Evolutionary conservation across 2,329 filamentous ascomycete genomes (phyloP).

Genomic region (Elsinoe ampelina): DNA sequence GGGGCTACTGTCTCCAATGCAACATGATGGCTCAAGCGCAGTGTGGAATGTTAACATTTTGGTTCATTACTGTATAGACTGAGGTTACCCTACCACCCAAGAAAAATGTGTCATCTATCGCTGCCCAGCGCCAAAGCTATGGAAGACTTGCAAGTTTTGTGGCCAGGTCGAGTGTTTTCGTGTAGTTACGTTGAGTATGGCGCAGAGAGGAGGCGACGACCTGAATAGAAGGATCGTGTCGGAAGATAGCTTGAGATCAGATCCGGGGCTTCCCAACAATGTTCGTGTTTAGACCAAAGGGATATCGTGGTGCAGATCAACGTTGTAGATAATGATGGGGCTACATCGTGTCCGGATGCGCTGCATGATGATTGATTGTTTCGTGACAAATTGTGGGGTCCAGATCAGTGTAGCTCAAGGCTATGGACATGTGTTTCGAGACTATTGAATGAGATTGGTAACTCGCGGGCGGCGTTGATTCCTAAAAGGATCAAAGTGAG

Average conservation of each 20-base stretch:
- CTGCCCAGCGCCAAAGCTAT: constrained; percentile 7
- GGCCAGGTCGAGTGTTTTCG: neutral
- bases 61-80: neutral
- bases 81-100: neutral
- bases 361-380: neutral
- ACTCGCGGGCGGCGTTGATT: neutral
- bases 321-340: neutral
- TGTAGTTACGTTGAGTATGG: too few species aligned
- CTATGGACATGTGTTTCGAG: neutral
- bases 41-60: neutral
- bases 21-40: neutral
- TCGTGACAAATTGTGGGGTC: constrained; percentile 9
- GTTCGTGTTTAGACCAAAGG: too few species aligned
- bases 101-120: neutral
- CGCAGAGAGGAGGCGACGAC: neutral
- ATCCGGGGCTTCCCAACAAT: too few species aligned
- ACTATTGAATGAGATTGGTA: constrained; percentile 2
- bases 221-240: neutral
- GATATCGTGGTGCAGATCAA: neutral
- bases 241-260: neutral
- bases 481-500: constrained; percentile 3
- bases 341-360: neutral
- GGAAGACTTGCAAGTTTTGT: constrained; percentile 1
- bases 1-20: too few species aligned
- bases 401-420: neutral